Percentiles rank a stretch among this genome's conserved stretches.
Evolutionary conservation across 805 yeast species (phyloP).

Genomic region (Wickerhamiella bombiphila): DNA sequence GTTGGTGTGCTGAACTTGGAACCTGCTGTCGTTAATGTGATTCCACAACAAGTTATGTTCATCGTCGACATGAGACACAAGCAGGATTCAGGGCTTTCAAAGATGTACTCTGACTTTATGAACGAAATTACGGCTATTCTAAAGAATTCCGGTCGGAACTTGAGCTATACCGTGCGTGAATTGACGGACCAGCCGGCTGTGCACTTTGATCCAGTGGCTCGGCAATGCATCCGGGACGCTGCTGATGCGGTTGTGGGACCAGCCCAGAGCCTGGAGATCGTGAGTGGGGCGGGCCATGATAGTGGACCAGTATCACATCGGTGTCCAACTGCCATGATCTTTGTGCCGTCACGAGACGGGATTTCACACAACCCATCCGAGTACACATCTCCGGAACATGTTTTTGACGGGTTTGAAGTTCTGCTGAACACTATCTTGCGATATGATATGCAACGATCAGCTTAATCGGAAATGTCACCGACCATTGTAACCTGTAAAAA

Average conservation of each 20-base stretch:
- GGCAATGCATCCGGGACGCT: conserved; percentile 37
- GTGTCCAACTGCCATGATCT: conserved; percentile 61
- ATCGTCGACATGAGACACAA: conserved; percentile 46
- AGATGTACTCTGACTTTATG: neutral
- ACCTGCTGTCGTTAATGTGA: conserved; percentile 54
- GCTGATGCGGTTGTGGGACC: conserved; percentile 24
- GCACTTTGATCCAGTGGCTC: conserved; percentile 38
- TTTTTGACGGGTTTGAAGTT: conserved; percentile 45
- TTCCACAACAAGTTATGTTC: conserved; percentile 47
- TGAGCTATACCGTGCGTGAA: conserved; percentile 23
- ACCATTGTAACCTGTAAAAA: no score
- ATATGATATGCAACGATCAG: conserved; percentile 23
- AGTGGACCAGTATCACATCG: conserved; percentile 42
- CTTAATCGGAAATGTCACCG: no score
- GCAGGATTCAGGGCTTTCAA: conserved; percentile 3
- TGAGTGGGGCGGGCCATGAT: conserved; percentile 64
- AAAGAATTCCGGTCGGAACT: conserved; percentile 19
- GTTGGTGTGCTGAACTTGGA: conserved; percentile 42
- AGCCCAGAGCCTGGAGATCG: conserved; percentile 5
- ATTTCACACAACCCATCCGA: conserved; percentile 45
- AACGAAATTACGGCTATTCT: neutral
- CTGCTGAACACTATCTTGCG: conserved; percentile 36
- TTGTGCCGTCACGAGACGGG: conserved; percentile 55
- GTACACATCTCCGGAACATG: conserved; percentile 48
- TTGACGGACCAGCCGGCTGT: conserved; percentile 41